Evolutionary conservation across 2,329 filamentous ascomycete species (phyloP), one percentile per base, ranked within the genome.

Genomic region (Xylaria sp.): DNA sequence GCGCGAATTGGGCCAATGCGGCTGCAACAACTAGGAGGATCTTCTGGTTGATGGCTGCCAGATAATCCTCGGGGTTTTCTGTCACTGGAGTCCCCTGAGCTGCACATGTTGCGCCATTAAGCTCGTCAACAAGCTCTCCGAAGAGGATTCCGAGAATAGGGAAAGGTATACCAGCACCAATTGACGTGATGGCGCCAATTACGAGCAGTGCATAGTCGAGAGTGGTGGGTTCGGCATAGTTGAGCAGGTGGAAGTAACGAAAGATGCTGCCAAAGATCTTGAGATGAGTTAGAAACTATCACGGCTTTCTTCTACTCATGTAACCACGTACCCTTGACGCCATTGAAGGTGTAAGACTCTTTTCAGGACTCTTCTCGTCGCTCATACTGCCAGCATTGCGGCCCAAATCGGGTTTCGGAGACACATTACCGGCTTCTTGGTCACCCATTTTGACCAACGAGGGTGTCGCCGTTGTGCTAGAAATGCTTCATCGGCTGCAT

Each of bases 111-210:
- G 85, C 85, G 12, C 80, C 78, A 74, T 89, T 90, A 74, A 91
- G 82, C 68, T 87, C 82, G 74, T 91, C 87, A 69, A 91, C 82
- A 5, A 91, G 84, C 77, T 89, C 81, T 64, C 89, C 88, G 72
- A 91, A 91, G 61, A 91, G 81, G 68, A 91, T 87, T 61, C 86
- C 88, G 74, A 90, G 86, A 21, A 91, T 80, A 14, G 89, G 89
- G 65, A 90, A 89, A 0, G 89, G 88, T 3, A 88, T 82, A 55
- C 88, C 89, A n/a, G 88, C 85, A 30, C 83, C 86, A 53, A 86
- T 85, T 61, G 87, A 84, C 62, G 81, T 80, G 51, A 77, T 65
- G 27, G 70, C 80, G 50, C 83, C 84, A 30, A 79, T 72, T 17
- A 81, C 12, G 47, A 85, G 78, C 56, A 85, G 79, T n/a, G 77